These are phyloP conservation scores for Teunomyces lycoperdinae DNA, from an alignment of 805 yeast genomes.

Conservation along the genomic window DNA sequence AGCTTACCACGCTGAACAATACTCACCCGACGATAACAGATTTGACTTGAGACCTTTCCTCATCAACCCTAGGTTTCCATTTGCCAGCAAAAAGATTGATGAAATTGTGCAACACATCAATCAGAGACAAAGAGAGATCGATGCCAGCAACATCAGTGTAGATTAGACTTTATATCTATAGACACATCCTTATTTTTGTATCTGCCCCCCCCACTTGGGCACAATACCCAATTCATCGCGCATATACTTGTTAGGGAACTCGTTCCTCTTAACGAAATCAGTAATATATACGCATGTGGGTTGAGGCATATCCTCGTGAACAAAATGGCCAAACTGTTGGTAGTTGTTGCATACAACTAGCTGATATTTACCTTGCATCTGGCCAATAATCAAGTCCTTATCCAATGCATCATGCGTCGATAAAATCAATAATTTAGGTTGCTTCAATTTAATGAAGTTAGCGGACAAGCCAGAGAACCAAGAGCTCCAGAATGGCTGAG, in stretches of 20 bases:
- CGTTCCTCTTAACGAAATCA: constrained; percentile 50
- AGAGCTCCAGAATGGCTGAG: constrained; percentile 69
- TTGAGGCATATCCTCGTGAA: constrained; percentile 87
- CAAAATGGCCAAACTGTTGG: constrained; percentile 71
- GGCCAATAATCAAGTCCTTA: constrained; percentile 84
- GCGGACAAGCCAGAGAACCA: constrained; percentile 79
- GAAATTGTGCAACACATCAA: constrained; percentile 60
- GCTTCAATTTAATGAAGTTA: constrained; percentile 37
- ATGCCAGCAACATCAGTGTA: constrained; percentile 37
- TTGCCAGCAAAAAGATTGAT: constrained; percentile 89
- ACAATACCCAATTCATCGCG: constrained; percentile 28
- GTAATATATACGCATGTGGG: constrained; percentile 57
- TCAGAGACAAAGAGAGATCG: constrained; percentile 35
- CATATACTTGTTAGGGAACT: constrained; percentile 30
- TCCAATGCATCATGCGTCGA: constrained; percentile 92
- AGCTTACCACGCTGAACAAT: constrained; percentile 95
- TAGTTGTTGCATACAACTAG: constrained; percentile 68
- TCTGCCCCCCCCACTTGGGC: constrained; percentile 35
- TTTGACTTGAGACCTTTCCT: constrained; percentile 95
- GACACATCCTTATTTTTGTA: background rate
- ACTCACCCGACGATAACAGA: constrained; percentile 96
- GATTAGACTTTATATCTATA: constrained; percentile 28
- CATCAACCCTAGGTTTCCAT: constrained; percentile 82
- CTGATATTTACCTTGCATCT: constrained; percentile 97
- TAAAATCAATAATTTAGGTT: constrained; percentile 67